Conservation (phyloP, 495 filamentous ascomycete genomes). For the Penicillium dipodomyicola region DNA sequence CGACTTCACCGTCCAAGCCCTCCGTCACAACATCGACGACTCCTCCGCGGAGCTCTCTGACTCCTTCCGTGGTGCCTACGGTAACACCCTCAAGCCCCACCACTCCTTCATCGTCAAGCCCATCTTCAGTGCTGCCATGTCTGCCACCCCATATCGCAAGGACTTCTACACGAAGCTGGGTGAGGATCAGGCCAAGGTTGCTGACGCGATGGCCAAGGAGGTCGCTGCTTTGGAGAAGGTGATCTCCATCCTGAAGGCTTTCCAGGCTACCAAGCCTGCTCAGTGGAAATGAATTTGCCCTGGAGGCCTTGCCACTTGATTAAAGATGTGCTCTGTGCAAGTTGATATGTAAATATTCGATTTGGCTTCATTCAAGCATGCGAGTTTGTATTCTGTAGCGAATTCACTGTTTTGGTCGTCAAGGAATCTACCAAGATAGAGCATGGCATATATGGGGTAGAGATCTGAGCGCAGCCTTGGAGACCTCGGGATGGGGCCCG, state of each 20-base stretch:
- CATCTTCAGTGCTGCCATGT: constrained; percentile 88
- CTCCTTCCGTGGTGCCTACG: constrained; percentile 87
- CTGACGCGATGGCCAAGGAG: constrained; percentile 61
- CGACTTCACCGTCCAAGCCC: constrained; percentile 84
- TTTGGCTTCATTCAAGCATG: constrained; percentile 20
- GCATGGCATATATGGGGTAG: not conserved
- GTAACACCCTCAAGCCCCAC: constrained; percentile 80
- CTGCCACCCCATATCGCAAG: constrained; percentile 83
- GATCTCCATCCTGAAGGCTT: constrained; percentile 70
- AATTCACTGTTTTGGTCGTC: constrained; percentile 9
- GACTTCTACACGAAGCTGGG: constrained; percentile 89
- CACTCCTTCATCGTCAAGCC: constrained; percentile 85
- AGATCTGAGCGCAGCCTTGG: not conserved
- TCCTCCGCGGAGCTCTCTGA: constrained; percentile 68
- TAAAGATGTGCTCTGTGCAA: constrained; percentile 13
- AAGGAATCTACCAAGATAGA: not conserved
- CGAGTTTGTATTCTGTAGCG: constrained; percentile 19
- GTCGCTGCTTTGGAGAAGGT: constrained; percentile 71
- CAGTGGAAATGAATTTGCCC: constrained; percentile 56
- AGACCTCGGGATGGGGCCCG: not conserved
- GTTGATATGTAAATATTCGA: constrained; percentile 37
- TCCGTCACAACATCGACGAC: constrained; percentile 71
- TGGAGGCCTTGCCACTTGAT: constrained; percentile 9
- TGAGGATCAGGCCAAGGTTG: constrained; percentile 55
- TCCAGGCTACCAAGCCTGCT: constrained; percentile 64